Conservation (phyloP, 495 filamentous ascomycete species). For the Aspergillus leporis region DNA sequence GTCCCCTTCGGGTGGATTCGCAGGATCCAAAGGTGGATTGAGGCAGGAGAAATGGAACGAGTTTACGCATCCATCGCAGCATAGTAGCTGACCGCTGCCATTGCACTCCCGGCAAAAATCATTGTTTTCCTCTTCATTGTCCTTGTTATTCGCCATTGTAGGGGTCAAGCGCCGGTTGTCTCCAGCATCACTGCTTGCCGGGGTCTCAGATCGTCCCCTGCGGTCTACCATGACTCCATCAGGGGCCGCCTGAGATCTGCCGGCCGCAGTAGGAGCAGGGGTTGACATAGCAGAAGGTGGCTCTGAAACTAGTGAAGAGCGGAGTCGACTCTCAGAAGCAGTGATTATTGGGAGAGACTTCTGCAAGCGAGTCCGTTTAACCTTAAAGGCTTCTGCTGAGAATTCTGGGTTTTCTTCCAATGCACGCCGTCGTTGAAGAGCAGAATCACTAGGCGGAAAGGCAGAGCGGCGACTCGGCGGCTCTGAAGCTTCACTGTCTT, state of each 20-base stretch:
- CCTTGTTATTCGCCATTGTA: slow-evolving; percentile 12
- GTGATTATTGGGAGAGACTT: slow-evolving; percentile 22
- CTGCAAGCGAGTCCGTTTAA: slow-evolving; percentile 34
- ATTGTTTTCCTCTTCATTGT: slow-evolving; percentile 64
- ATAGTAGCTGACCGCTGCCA: slow-evolving; percentile 78
- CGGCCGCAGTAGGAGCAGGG: slow-evolving; percentile 1
- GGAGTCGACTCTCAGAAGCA: slow-evolving; percentile 26
- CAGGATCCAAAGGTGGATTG: slow-evolving; percentile 70
- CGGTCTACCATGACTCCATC: background rate
- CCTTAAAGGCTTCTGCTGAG: slow-evolving; percentile 23
- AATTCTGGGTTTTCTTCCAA: slow-evolving; percentile 30
- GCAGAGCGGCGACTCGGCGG: slow-evolving; percentile 11
- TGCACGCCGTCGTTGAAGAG: slow-evolving; percentile 27
- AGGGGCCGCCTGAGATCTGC: background rate
- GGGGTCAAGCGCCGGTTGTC: slow-evolving; percentile 27
- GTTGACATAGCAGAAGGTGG: slow-evolving; percentile 20
- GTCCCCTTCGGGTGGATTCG: slow-evolving; percentile 64
- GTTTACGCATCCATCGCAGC: slow-evolving; percentile 86
- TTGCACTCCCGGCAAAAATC: slow-evolving; percentile 85
- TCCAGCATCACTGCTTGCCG: slow-evolving; percentile 27
- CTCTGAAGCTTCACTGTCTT: slow-evolving; percentile 15
- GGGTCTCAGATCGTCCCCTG: slow-evolving; percentile 19
- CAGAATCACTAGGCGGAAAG: slow-evolving; percentile 16
- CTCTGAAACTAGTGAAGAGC: slow-evolving; percentile 23
- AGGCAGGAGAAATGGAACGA: slow-evolving; percentile 87